Evolutionary conservation across 495 filamentous ascomycete genomes (phyloP).

Genomic region (Gamarada debralockiae): DNA sequence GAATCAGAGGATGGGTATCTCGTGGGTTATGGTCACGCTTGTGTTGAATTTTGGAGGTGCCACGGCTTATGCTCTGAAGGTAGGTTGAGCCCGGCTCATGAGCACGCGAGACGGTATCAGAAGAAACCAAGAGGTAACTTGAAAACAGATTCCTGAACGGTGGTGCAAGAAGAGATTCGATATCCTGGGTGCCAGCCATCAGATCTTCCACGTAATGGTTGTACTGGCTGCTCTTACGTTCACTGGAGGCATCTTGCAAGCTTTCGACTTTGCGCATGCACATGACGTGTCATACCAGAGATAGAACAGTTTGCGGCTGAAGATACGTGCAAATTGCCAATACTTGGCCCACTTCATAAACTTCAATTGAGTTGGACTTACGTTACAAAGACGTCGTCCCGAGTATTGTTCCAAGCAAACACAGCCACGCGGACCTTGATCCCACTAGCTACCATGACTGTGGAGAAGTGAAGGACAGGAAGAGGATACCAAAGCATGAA

Average conservation of each 20-base stretch:
- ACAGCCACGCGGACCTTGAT: no score
- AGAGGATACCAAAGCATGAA: no score
- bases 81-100: slow-evolving; percentile 16
- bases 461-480: no score
- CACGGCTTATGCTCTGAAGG: slow-evolving; percentile 38
- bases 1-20: slow-evolving; percentile 40
- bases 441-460: no score
- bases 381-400: no score
- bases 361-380: no score
- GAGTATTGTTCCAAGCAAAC: no score
- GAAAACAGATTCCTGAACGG: slow-evolving; percentile 42
- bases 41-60: slow-evolving; percentile 39
- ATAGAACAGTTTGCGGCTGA: no score
- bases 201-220: slow-evolving; percentile 48
- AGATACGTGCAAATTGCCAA: no score
- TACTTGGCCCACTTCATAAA: no score
- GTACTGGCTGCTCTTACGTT: slow-evolving; percentile 41
- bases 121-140: not conserved
- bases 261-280: slow-evolving; percentile 43
- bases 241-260: slow-evolving; percentile 36
- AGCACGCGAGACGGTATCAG: no score
- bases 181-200: slow-evolving; percentile 46
- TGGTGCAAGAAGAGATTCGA: slow-evolving; percentile 43
- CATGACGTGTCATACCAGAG: not conserved
- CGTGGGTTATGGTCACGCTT: slow-evolving; percentile 36